Evolutionary conservation across 2,329 filamentous ascomycete species (phyloP).

Genomic region (Fusarium phyllophilum): DNA sequence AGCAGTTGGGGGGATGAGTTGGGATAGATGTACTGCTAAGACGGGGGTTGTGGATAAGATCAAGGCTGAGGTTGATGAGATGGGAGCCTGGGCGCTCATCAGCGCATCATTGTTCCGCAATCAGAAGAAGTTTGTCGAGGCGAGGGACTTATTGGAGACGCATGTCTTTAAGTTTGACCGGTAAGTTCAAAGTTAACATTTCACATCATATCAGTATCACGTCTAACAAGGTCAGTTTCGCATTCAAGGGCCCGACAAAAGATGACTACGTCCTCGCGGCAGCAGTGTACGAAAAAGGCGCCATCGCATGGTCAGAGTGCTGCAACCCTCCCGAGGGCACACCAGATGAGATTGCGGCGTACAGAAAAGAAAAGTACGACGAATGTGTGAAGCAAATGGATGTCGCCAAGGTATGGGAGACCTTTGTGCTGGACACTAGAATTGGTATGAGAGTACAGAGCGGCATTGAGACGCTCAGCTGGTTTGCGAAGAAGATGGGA

Average conservation of each 20-base stretch:
- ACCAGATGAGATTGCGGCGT: slow-evolving; percentile 48
- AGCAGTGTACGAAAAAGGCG: slow-evolving; percentile 87
- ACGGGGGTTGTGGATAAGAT: slow-evolving; percentile 56
- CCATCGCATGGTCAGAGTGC: slow-evolving; percentile 79
- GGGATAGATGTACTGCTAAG: slow-evolving; percentile 67
- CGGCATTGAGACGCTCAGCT: slow-evolving; percentile 71
- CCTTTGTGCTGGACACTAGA: slow-evolving; percentile 77
- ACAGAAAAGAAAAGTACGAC: slow-evolving; percentile 60
- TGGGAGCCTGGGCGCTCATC: slow-evolving; percentile 73
- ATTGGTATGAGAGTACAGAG: slow-evolving; percentile 79
- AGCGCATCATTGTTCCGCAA: slow-evolving; percentile 73
- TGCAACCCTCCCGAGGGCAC: slow-evolving; percentile 52
- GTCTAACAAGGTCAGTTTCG: slow-evolving; percentile 49
- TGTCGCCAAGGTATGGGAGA: slow-evolving; percentile 75
- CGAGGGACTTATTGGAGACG: slow-evolving; percentile 70
- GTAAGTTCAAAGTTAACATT: slow-evolving; percentile 56
- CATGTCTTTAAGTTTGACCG: slow-evolving; percentile 73
- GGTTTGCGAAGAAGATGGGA: slow-evolving; percentile 59
- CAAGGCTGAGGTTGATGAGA: slow-evolving; percentile 66
- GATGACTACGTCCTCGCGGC: slow-evolving; percentile 79
- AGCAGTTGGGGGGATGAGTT: slow-evolving; percentile 72
- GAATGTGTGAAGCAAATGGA: slow-evolving; percentile 74
- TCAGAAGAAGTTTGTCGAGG: slow-evolving; percentile 70
- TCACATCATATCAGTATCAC: fast-evolving
- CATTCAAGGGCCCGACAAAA: slow-evolving; percentile 68